A percentile compares a stretch with the other conserved stretches of the same genome.
phyloP scores from a whole-genome alignment of 1,139 yeast species.

The Ogataea hybrid region DNA sequence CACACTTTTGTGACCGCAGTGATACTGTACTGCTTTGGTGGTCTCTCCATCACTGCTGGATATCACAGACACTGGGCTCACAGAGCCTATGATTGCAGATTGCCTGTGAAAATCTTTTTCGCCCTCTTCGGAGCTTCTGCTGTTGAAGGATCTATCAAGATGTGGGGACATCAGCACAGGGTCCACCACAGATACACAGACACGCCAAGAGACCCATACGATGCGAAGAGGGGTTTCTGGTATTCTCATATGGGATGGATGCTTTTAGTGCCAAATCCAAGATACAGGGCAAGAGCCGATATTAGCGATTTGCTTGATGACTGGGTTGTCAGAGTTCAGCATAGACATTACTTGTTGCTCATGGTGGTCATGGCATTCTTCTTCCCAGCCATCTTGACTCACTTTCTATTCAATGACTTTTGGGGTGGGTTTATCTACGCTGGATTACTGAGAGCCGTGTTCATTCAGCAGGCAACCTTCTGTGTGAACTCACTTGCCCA shows the following conservation, averaged over 20 bases:
- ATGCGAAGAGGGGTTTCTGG: conserved; percentile 95
- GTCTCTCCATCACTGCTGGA: conserved; percentile 94
- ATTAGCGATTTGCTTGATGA: conserved; percentile 88
- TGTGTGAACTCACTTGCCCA: conserved; percentile 98
- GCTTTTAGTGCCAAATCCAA: conserved; percentile 91
- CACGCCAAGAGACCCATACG: conserved; percentile 95
- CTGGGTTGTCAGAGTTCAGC: conserved; percentile 90
- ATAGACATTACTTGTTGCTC: conserved; percentile 76
- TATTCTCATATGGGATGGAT: conserved; percentile 98
- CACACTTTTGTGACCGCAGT: conserved; percentile 64
- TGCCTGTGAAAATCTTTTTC: conserved; percentile 67
- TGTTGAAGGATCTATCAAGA: conserved; percentile 94
- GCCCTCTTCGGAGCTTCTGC: conserved; percentile 94
- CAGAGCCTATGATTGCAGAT: conserved; percentile 74
- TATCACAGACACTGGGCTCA: conserved; percentile 90
- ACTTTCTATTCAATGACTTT: conserved; percentile 83
- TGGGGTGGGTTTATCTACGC: conserved; percentile 92
- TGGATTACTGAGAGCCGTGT: conserved; percentile 78
- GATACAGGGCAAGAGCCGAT: conserved; percentile 93
- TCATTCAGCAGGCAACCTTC: conserved; percentile 96
- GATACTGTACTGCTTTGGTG: conserved; percentile 65
- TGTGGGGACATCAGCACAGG: conserved; percentile 99
- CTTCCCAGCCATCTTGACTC: conserved; percentile 75
- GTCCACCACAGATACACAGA: conserved; percentile 97
- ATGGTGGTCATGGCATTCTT: conserved; percentile 69